Evolutionary conservation across 306 rosid species (phyloP).

Genomic region (Cyclanthera cordifolia): DNA sequence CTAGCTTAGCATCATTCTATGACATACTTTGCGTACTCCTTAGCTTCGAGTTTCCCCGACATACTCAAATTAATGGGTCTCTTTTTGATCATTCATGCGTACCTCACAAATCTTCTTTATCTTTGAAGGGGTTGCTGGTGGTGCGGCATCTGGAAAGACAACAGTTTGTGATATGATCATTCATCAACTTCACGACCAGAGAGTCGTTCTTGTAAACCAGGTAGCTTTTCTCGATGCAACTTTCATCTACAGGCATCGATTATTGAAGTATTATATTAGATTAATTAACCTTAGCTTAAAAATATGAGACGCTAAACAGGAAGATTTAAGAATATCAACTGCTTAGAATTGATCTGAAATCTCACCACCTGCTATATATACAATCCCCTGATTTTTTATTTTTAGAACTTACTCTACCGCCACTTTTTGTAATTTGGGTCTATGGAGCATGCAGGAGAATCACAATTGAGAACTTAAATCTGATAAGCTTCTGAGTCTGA

Average conservation of each 20-base stretch:
- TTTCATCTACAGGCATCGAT: neutral
- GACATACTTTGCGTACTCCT: neutral
- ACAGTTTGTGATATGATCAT: slow-evolving; percentile 94
- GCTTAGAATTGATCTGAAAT: neutral
- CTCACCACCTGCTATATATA: neutral
- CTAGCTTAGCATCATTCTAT: neutral
- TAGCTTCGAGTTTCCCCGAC: neutral
- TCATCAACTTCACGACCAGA: slow-evolving; percentile 98
- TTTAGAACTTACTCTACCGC: neutral
- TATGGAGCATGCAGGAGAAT: slow-evolving; percentile 2
- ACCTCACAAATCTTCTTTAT: neutral
- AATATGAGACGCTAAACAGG: neutral
- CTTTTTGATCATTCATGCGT: neutral
- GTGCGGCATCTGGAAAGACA: slow-evolving; percentile 94
- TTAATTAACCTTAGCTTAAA: neutral
- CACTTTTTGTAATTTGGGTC: neutral
- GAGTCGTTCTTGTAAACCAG: slow-evolving; percentile 94
- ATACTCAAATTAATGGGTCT: neutral
- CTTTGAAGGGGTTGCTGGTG: slow-evolving; percentile 83
- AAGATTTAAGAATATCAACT: neutral
- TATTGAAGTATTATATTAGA: neutral
- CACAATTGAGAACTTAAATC: neutral
- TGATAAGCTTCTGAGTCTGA: neutral
- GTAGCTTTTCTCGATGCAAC: slow-evolving; percentile 20
- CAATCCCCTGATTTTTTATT: neutral